A percentile compares a stretch with the other conserved stretches of the same genome.
phyloP scores from a whole-genome alignment of 305 asterid species.

The Rubia tinctorum region DNA sequence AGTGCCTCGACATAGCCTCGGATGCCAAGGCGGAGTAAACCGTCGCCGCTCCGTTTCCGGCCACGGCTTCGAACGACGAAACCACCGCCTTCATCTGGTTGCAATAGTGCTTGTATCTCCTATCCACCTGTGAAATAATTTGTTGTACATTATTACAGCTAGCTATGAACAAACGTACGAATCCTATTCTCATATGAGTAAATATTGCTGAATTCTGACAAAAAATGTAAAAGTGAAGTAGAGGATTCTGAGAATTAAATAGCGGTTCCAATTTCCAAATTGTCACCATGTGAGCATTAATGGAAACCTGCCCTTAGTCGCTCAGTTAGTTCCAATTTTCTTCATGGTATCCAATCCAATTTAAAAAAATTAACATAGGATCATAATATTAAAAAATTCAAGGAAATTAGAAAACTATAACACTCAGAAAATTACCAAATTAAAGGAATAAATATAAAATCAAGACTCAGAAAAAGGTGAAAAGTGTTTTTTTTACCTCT shows the following conservation, averaged over 20 bases:
- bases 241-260: slow-evolving; percentile 33
- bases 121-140: slow-evolving; percentile 51
- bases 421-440: too few species aligned
- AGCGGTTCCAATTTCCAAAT: slow-evolving; percentile 21
- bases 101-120: slow-evolving; percentile 88
- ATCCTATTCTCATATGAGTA: background rate
- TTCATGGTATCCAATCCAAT: slow-evolving; percentile 12
- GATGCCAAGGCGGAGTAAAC: slow-evolving; percentile 67
- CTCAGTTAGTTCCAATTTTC: slow-evolving; percentile 26
- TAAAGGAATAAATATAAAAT: too few species aligned
- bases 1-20: slow-evolving; percentile 88
- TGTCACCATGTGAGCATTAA: slow-evolving; percentile 51
- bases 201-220: slow-evolving; percentile 4
- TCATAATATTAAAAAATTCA: background rate
- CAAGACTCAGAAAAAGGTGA: background rate
- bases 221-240: slow-evolving; percentile 3
- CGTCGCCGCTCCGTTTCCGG: slow-evolving; percentile 72
- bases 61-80: slow-evolving; percentile 73
- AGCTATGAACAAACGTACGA: background rate
- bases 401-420: too few species aligned
- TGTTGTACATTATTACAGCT: background rate
- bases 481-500: slow-evolving; percentile 43
- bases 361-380: background rate
- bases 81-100: slow-evolving; percentile 74
- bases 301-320: slow-evolving; percentile 29